Percentiles rank a stretch among this genome's conserved stretches.
Evolutionary conservation across 2,329 filamentous ascomycete species (phyloP).

Genomic region (Pseudogymnoascus sp.): DNA sequence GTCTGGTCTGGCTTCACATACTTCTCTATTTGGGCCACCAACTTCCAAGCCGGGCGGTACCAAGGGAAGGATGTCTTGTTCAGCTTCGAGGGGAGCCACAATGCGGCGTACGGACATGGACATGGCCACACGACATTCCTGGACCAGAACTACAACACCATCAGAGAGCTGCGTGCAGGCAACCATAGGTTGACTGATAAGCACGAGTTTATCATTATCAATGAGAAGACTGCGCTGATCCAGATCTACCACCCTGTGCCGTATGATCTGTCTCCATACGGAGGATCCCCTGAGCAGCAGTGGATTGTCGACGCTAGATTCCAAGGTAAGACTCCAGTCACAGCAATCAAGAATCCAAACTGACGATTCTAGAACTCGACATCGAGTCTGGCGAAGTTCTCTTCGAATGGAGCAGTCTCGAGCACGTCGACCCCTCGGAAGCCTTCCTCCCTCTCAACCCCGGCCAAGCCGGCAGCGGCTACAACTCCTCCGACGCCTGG

Average conservation of each 20-base stretch:
- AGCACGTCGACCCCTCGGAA: conserved; percentile 40
- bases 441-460: conserved; percentile 38
- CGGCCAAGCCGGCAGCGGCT: conserved; percentile 33
- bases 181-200: conserved; percentile 43
- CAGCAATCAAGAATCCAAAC: conserved; percentile 17
- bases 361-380: conserved; percentile 17
- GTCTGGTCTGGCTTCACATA: conserved; percentile 49
- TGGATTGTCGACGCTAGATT: conserved; percentile 48
- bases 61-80: conserved; percentile 44
- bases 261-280: conserved; percentile 36
- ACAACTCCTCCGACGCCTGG: conserved; percentile 34
- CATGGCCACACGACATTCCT: conserved; percentile 46
- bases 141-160: conserved; percentile 45
- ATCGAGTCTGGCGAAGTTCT: conserved; percentile 42
- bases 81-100: conserved; percentile 45
- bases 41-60: conserved; percentile 41
- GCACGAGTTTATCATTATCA: conserved; percentile 47
- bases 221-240: conserved; percentile 44
- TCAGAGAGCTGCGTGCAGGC: conserved; percentile 42
- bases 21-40: conserved; percentile 43
- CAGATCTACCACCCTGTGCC: conserved; percentile 45
- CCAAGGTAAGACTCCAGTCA: conserved; percentile 33
- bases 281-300: conserved; percentile 38
- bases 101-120: conserved; percentile 42
- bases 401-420: conserved; percentile 51